A percentile compares a stretch with the other conserved stretches of the same genome.
These are phyloP conservation scores for Spergularia marina DNA, from an alignment of 148 eudicot genomes.

Conservation along the genomic window DNA sequence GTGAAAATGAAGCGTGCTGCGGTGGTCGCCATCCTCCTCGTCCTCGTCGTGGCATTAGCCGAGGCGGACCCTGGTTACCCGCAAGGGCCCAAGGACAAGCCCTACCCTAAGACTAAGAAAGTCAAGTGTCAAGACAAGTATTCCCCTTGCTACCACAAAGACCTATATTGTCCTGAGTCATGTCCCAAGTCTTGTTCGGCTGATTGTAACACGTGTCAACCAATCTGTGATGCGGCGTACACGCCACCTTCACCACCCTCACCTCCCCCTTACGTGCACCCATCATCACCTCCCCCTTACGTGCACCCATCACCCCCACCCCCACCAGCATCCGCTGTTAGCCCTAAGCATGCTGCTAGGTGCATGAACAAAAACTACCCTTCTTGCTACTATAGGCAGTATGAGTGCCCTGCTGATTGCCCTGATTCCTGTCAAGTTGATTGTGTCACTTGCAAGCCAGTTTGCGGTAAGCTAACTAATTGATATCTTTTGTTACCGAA, in stretches of 20 bases:
- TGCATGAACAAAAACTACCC: conserved; percentile 37
- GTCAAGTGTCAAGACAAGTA: conserved; percentile 22
- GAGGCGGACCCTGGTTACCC: conserved; percentile 17
- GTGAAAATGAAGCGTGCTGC: conserved; percentile 12
- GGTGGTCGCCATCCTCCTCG: background rate
- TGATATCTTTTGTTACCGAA: no score
- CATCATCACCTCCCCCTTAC: conserved; percentile 11
- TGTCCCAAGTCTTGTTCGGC: conserved; percentile 13
- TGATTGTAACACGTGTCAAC: conserved; percentile 12
- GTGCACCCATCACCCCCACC: background rate
- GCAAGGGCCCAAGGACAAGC: conserved; percentile 15
- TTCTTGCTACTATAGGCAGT: conserved; percentile 27
- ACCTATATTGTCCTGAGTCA: conserved; percentile 16
- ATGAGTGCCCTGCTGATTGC: conserved; percentile 42
- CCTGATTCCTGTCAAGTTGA: conserved; percentile 44
- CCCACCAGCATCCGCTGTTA: conserved; percentile 7
- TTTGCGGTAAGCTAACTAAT: conserved; percentile 32
- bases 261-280: background rate
- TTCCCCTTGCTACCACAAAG: background rate
- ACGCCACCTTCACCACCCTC: conserved; percentile 14
- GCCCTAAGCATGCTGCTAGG: conserved; percentile 38
- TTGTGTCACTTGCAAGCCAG: conserved; percentile 50
- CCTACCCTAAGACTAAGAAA: conserved; percentile 20
- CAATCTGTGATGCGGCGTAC: conserved; percentile 12
- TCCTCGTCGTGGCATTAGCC: conserved; percentile 10